phyloP scores from a whole-genome alignment of 352 stramenopile genomes.

The Blastocystis sp. region DNA sequence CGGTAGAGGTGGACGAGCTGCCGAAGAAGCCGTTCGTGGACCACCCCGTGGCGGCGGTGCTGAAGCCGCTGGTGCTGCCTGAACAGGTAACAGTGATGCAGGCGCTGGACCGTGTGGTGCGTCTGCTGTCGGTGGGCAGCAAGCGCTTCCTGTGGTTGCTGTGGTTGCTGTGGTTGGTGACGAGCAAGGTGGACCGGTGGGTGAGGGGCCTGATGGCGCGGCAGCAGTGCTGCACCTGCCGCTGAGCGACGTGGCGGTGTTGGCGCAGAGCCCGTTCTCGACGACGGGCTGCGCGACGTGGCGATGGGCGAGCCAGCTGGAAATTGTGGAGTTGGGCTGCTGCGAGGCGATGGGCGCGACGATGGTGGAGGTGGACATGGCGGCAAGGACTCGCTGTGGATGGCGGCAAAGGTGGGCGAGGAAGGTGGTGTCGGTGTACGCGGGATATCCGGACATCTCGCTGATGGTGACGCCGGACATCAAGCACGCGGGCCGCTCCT shows the following conservation, averaged over 20 bases:
- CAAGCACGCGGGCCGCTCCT: constrained; percentile 78
- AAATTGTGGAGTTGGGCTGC: constrained; percentile 94
- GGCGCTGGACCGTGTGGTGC: constrained; percentile 89
- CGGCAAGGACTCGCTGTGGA: constrained; percentile 97
- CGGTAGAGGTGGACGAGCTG: too few relatives aligned
- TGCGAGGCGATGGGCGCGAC: constrained; percentile 90
- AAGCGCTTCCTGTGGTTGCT: too few relatives aligned
- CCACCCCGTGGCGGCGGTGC: constrained; percentile 37
- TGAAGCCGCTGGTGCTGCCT: too few relatives aligned
- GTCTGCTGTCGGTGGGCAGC: constrained; percentile 57
- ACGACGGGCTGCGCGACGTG: constrained; percentile 91
- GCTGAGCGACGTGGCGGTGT: constrained; percentile 91
- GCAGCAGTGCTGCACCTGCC: constrained; percentile 83
- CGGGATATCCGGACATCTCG: constrained; percentile 90
- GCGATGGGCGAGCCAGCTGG: constrained; percentile 98
- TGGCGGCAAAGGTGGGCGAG: constrained; percentile 87
- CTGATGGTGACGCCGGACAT: constrained; percentile 97
- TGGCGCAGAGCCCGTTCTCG: constrained; percentile 89
- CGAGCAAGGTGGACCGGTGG: constrained; percentile 89
- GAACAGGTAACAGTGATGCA: constrained; percentile 79
- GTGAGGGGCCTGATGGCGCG: constrained; percentile 79
- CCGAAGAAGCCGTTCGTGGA: constrained; percentile 89
- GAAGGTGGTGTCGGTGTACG: constrained; percentile 96
- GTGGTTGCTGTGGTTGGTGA: too few relatives aligned
- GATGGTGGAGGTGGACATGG: constrained; percentile 88